Evolutionary conservation across 1,284 basidiomycete species (phyloP), one percentile per base, ranked within the genome.

Genomic region (Ceratobasidium sp.): DNA sequence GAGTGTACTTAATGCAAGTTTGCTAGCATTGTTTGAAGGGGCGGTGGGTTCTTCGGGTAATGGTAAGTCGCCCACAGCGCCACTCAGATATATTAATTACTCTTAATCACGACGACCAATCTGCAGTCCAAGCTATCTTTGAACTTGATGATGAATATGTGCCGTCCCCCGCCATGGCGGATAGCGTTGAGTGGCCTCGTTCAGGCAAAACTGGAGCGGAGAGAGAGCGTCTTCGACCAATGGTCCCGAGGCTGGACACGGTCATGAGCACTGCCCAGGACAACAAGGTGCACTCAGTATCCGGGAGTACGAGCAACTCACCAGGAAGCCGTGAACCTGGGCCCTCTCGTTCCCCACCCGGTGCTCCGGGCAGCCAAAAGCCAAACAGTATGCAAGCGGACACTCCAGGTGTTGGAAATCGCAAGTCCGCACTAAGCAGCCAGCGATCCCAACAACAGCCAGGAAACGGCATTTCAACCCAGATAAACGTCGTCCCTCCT

Each of bases 11-110:
- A n/a, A n/a, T n/a, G n/a, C n/a, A n/a, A n/a, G n/a, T n/a, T n/a
- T n/a, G 12, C 72, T 73, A 93, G 92, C 89, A 48, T 84, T 94
- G 30, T 91, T 96, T 73, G 94, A 96, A 76, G 89, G 90, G 26
- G 78, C 83, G 28, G 80, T 92, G 32, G 89, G 86, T 36, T 92
- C 93, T 0, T 85, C 88, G 0, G 87, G 86, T 70, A 84, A 86
- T 12, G 92, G 94, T 77, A 93, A 41, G 12, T 95, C 73, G 89
- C 89, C 75, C 85, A 86, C 41, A 21, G 46, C 30, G 18, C 65
- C 28, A 52, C 28, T 10, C 2, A 41, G 12, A n/a, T n/a, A n/a
- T n/a, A n/a, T n/a, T n/a, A n/a, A n/a, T n/a, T n/a, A n/a, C n/a
- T 50, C 26, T 26, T 55, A n/a, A n/a, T n/a, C n/a, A n/a, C n/a